Evolutionary conservation across 495 filamentous ascomycete species (phyloP).

Genomic region (Astrocystis sublimbata): DNA sequence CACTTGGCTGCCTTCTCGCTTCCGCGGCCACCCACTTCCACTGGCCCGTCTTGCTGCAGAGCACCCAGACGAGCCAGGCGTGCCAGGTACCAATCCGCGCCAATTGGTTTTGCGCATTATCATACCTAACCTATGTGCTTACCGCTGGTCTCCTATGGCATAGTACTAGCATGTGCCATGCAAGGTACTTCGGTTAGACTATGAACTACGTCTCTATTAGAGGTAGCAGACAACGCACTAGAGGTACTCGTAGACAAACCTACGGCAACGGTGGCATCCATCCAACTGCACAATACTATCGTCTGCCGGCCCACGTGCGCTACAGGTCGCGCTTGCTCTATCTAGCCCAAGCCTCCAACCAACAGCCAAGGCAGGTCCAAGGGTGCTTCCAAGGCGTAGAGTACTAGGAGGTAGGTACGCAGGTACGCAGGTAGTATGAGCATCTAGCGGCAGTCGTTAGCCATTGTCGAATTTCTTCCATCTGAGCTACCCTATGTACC

Average conservation of each 20-base stretch:
- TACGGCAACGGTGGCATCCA: no score
- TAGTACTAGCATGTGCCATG: no score
- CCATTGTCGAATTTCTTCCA: not conserved
- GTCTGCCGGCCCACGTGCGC: not conserved
- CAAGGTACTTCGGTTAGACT: no score
- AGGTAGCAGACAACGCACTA: no score
- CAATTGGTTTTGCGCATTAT: not conserved
- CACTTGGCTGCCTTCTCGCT: not conserved
- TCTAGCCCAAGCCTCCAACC: not conserved
- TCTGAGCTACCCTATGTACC: not conserved
- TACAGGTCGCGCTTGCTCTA: not conserved
- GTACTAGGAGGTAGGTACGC: no score
- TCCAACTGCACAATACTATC: slow-evolving; percentile 1
- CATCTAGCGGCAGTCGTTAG: not conserved
- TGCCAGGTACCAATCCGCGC: not conserved
- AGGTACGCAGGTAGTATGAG: no score
- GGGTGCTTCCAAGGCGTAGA: slow-evolving; percentile 10
- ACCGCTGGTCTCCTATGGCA: not conserved
- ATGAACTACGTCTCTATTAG: no score
- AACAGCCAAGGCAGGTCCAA: not conserved
- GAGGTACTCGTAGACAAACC: no score
- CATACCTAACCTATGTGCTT: not conserved
- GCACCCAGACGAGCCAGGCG: no score
- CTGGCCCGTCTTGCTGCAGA: not conserved
- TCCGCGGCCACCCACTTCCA: not conserved